These are phyloP conservation scores for Caloboletus inedulis DNA, from an alignment of 1,284 basidiomycete species.

Conservation along the genomic window DNA sequence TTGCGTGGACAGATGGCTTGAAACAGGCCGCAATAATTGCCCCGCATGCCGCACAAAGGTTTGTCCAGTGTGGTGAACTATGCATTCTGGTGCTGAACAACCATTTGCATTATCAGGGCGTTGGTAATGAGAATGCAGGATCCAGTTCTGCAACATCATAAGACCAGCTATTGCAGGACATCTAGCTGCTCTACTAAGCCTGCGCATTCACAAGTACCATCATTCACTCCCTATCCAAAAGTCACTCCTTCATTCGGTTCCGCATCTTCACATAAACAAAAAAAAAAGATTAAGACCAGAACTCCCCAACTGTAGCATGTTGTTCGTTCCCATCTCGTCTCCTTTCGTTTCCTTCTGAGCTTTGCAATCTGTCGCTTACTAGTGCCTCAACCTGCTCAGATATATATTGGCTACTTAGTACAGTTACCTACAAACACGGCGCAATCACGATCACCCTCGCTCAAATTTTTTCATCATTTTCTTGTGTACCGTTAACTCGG, in stretches of 20 bases:
- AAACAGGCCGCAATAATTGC: constrained; percentile 83
- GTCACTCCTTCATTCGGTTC: constrained; percentile 20
- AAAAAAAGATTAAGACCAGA: constrained; percentile 12
- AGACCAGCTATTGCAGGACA: constrained; percentile 11
- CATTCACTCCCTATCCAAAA: constrained; percentile 4
- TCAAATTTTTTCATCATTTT: constrained; percentile 1
- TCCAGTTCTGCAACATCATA: constrained; percentile 8
- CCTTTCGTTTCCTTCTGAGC: constrained; percentile 3
- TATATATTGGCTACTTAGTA: constrained; percentile 28
- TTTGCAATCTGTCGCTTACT: constrained; percentile 11
- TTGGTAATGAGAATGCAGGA: constrained; percentile 20
- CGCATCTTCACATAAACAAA: constrained; percentile 13
- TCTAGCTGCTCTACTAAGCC: background rate
- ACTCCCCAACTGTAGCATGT: constrained; percentile 27
- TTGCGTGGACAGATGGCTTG: constrained; percentile 87
- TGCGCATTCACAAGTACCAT: constrained; percentile 2
- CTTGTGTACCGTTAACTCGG: constrained; percentile 17
- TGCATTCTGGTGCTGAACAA: constrained; percentile 1
- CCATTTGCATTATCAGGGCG: constrained; percentile 21
- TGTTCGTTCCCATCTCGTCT: constrained; percentile 15
- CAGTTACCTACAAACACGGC: constrained; percentile 11
- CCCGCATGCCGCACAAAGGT: constrained; percentile 82
- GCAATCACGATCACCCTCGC: constrained; percentile 10
- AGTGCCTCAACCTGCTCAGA: constrained; percentile 19
- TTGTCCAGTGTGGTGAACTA: constrained; percentile 16